Evolutionary conservation across 495 filamentous ascomycete species (phyloP), one percentile per base, ranked within the genome.

Genomic region (Penicillium salamii): DNA sequence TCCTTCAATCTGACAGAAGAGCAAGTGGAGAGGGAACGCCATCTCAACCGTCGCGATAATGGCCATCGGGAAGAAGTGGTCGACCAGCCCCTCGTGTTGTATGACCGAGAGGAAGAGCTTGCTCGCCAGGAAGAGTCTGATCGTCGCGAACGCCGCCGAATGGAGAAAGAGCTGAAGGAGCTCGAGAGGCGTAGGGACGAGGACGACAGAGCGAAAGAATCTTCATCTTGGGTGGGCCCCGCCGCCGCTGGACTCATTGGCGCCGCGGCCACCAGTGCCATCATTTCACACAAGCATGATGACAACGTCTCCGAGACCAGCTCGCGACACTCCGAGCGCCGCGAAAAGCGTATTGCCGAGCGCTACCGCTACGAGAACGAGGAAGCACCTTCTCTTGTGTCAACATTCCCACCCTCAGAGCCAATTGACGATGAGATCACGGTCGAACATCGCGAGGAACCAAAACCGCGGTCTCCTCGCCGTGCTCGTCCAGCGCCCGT

Each of bases 171-270:
- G 1, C 45, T 55, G 12, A 41, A 23, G 20, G 60, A 63, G 1
- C 45, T 55, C 13, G 61, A 66, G 9, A 57, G 61, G n/a, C 57
- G 52, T 3, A 46, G 46, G 17, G 39, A 49, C 13, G 35, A 49
- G 0, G 32, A 49, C 19, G 53, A 54, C 15, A 63, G 37, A 49
- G 57, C 54, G 7, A 62, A 44, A 21, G 50, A 57, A 26, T 59
- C 71, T 5, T 65, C 65, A 26, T 67, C 71, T 11, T 68, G 76
- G 66, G 68, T 62, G 39, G 71, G 66, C 17, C 70, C 72, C 51
- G 76, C 72, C 17, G 70, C 73, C 31, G 71, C 70, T n/a, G 78
- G 75, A 23, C 66, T 74, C 33, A 63, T 77, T 51, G 78, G 70
- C 35, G 76, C 68, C 28, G 71, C 71, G 26, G 67, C 69, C 21